These are phyloP conservation scores for Brassica incana DNA, from an alignment of 345 rosid species.

Conservation along the genomic window DNA sequence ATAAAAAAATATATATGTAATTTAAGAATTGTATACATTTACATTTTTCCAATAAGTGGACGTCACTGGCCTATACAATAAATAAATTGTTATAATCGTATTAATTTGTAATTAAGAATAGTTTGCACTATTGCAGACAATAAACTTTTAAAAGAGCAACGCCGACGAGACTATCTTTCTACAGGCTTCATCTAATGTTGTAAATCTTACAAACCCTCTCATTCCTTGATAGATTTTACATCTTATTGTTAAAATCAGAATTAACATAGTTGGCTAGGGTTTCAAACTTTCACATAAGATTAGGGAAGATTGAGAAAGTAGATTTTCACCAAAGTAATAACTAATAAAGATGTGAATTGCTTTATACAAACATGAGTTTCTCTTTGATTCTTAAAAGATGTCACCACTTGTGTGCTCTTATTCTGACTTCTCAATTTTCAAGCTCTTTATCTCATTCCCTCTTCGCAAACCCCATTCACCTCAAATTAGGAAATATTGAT, in stretches of 20 bases:
- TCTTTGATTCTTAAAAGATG: conserved; percentile 39
- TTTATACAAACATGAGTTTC: conserved; percentile 30
- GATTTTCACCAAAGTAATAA: conserved; percentile 40
- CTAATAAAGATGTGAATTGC: conserved; percentile 26
- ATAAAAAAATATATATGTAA: conserved; percentile 5
- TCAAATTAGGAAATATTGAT: conserved; percentile 27
- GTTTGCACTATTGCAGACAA: neutral
- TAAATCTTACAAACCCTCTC: neutral
- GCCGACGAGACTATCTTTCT: neutral
- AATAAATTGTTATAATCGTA: neutral
- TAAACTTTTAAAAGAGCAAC: neutral
- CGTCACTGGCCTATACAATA: conserved; percentile 29
- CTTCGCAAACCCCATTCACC: conserved; percentile 13
- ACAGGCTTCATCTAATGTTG: neutral
- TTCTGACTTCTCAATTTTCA: conserved; percentile 36
- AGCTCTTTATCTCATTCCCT: conserved; percentile 31
- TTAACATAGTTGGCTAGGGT: conserved; percentile 31
- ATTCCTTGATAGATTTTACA: neutral
- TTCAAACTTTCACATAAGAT: conserved; percentile 14
- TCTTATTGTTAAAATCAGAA: neutral
- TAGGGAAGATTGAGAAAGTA: conserved; percentile 25
- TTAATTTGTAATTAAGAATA: neutral
- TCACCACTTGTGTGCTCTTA: conserved; percentile 40
- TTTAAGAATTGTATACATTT: neutral
- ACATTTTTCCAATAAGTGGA: conserved; percentile 16